phyloP scores from a whole-genome alignment of 1,284 basidiomycete species.

The Ustilago nuda region DNA sequence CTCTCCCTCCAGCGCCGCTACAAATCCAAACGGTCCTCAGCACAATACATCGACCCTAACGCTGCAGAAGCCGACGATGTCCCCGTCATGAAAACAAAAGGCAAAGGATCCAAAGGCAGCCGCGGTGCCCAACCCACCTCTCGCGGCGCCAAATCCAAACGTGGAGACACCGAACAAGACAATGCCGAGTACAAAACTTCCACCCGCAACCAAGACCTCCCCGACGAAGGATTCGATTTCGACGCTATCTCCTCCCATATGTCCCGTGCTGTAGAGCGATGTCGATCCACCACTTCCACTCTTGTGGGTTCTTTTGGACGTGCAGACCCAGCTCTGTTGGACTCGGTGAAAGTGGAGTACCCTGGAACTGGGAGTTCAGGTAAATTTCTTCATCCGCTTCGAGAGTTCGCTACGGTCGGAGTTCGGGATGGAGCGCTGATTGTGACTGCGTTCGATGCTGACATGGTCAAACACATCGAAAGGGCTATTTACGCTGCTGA shows the following conservation, averaged over 20 bases:
- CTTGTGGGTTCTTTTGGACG: slow-evolving; percentile 58
- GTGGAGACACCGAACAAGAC: slow-evolving; percentile 27
- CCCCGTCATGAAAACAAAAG: slow-evolving; percentile 61
- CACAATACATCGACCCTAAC: slow-evolving; percentile 44
- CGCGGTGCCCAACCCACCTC: slow-evolving; percentile 30
- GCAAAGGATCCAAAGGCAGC: slow-evolving; percentile 55
- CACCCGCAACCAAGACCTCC: slow-evolving; percentile 51
- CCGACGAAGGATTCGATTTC: slow-evolving; percentile 57
- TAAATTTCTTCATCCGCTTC: slow-evolving; percentile 48
- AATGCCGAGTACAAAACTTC: slow-evolving; percentile 39
- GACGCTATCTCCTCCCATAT: slow-evolving; percentile 49
- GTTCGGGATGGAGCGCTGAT: slow-evolving; percentile 61
- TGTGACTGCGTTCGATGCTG: slow-evolving; percentile 62
- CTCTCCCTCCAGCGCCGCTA: slow-evolving; percentile 17
- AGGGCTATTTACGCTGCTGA: slow-evolving; percentile 62
- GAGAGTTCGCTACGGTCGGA: slow-evolving; percentile 66
- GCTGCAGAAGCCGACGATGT: slow-evolving; percentile 53
- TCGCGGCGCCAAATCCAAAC: slow-evolving; percentile 42
- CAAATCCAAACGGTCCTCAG: slow-evolving; percentile 48
- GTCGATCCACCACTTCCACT: slow-evolving; percentile 38
- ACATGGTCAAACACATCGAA: slow-evolving; percentile 65
- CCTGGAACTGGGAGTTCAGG: slow-evolving; percentile 18
- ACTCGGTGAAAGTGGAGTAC: slow-evolving; percentile 55
- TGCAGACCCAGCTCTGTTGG: slow-evolving; percentile 58
- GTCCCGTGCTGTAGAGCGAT: slow-evolving; percentile 53